A percentile compares a stretch with the other conserved stretches of the same genome.
Conservation (phyloP, 2,329 filamentous ascomycete species). For the Talaromyces sp. region DNA sequence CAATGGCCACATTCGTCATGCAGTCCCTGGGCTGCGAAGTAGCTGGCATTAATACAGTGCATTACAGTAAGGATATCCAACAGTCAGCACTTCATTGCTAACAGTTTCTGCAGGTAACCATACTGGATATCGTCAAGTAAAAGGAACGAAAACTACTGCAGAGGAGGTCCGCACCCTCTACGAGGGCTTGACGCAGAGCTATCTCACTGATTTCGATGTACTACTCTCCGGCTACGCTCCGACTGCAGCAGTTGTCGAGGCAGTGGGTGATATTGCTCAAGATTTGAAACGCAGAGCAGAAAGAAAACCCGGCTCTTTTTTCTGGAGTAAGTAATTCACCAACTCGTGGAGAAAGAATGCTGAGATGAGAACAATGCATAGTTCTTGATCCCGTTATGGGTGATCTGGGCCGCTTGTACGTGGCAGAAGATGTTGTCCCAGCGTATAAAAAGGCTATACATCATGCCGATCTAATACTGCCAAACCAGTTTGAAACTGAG, state of each 20-base stretch:
- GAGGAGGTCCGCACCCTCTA: slow-evolving; percentile 82
- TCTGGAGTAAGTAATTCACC: slow-evolving; percentile 62
- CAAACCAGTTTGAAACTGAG: slow-evolving; percentile 98
- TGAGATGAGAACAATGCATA: slow-evolving; percentile 25
- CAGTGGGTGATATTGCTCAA: slow-evolving; percentile 77
- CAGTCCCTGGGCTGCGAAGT: slow-evolving; percentile 93
- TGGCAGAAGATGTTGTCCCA: slow-evolving; percentile 84
- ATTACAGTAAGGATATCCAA: slow-evolving; percentile 70
- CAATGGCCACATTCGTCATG: slow-evolving; percentile 92
- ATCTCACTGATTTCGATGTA: slow-evolving; percentile 86
- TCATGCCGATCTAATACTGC: slow-evolving; percentile 85
- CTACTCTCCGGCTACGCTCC: slow-evolving; percentile 94
- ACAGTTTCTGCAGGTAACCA: slow-evolving; percentile 69
- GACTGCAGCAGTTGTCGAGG: slow-evolving; percentile 76
- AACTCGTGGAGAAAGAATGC: neutral
- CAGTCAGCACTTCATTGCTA: neutral
- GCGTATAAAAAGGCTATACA: slow-evolving; percentile 78
- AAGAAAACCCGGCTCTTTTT: slow-evolving; percentile 70
- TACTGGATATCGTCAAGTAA: slow-evolving; percentile 85
- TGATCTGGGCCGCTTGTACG: slow-evolving; percentile 87
- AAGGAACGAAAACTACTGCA: slow-evolving; percentile 76
- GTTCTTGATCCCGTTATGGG: slow-evolving; percentile 98
- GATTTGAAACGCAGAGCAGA: slow-evolving; percentile 69
- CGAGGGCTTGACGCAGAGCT: slow-evolving; percentile 75
- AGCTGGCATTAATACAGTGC: slow-evolving; percentile 89